Evolutionary conservation across 2,329 filamentous ascomycete species (phyloP).

Genomic region (Clarireedia sp.): DNA sequence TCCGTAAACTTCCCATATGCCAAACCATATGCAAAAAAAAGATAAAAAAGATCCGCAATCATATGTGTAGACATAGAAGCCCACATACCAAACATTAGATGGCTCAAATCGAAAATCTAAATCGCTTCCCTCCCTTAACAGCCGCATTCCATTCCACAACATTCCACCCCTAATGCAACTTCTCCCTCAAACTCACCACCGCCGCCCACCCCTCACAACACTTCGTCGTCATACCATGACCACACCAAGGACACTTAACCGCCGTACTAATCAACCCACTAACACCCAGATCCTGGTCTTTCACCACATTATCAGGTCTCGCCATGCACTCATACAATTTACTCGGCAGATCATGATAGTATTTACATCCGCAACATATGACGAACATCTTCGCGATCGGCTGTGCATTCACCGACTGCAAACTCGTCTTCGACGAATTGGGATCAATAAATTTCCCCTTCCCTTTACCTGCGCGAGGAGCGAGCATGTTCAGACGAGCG

Average conservation of each 20-base stretch:
- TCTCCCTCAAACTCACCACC: constrained; percentile 57
- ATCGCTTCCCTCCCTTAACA: background rate
- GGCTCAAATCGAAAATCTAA: background rate
- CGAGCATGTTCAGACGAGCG: constrained; percentile 18
- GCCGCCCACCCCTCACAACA: constrained; percentile 65
- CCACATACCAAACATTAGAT: background rate
- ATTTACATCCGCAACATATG: constrained; percentile 56
- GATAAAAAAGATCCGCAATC: background rate
- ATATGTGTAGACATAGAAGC: background rate
- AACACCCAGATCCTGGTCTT: constrained; percentile 43
- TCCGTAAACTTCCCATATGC: background rate
- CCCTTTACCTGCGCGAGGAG: background rate
- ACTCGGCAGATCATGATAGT: constrained; percentile 58
- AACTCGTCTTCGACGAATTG: background rate
- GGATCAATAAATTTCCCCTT: background rate
- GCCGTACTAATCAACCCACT: constrained; percentile 51
- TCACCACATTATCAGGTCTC: constrained; percentile 47
- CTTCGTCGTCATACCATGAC: constrained; percentile 58
- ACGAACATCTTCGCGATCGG: constrained; percentile 54
- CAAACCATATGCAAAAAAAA: background rate
- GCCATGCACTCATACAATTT: constrained; percentile 58
- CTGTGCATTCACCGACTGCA: constrained; percentile 6
- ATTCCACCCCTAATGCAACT: constrained; percentile 37
- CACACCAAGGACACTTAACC: constrained; percentile 65
- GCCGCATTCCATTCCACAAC: background rate